Evolutionary conservation across 108 stramenopile genomes (phyloP).

Genomic region (Cyclostephanos invisitatus): DNA sequence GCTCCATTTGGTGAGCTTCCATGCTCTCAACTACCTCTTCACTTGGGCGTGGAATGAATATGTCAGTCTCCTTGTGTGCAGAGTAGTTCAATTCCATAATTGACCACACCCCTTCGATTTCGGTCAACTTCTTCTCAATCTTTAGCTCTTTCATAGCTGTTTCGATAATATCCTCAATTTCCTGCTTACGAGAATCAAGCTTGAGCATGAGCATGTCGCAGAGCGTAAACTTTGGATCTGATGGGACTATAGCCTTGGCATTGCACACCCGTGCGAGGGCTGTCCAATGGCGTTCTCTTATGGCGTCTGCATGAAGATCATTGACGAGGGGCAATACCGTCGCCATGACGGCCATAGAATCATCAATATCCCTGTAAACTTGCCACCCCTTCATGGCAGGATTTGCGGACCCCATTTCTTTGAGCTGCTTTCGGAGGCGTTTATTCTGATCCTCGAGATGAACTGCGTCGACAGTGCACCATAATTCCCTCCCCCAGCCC

Average conservation of each 20-base stretch:
- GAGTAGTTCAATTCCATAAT: slow-evolving; percentile 75
- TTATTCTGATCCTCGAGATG: slow-evolving; percentile 81
- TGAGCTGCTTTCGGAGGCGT: slow-evolving; percentile 77
- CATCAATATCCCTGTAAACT: slow-evolving; percentile 83
- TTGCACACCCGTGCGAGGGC: slow-evolving; percentile 78
- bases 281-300: slow-evolving; percentile 84
- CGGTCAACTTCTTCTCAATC: slow-evolving; percentile 85
- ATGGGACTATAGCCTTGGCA: slow-evolving; percentile 74
- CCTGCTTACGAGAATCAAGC: slow-evolving; percentile 76
- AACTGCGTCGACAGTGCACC: slow-evolving; percentile 76
- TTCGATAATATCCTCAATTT: slow-evolving; percentile 85
- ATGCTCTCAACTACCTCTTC: slow-evolving; percentile 87
- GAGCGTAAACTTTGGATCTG: slow-evolving; percentile 53
- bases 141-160: slow-evolving; percentile 89
- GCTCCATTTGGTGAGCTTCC: slow-evolving; percentile 90
- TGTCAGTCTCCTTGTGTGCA: slow-evolving; percentile 82
- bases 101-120: slow-evolving; percentile 78
- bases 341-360: slow-evolving; percentile 81
- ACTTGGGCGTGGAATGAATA: slow-evolving; percentile 72
- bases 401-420: slow-evolving; percentile 64
- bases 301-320: slow-evolving; percentile 80
- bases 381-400: slow-evolving; percentile 79
- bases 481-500: slow-evolving; percentile 64
- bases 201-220: slow-evolving; percentile 77
- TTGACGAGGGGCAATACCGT: slow-evolving; percentile 80